Base-by-base conservation (phyloP, 495 filamentous ascomycete species). In the Cairneyella variabilis region DNA sequence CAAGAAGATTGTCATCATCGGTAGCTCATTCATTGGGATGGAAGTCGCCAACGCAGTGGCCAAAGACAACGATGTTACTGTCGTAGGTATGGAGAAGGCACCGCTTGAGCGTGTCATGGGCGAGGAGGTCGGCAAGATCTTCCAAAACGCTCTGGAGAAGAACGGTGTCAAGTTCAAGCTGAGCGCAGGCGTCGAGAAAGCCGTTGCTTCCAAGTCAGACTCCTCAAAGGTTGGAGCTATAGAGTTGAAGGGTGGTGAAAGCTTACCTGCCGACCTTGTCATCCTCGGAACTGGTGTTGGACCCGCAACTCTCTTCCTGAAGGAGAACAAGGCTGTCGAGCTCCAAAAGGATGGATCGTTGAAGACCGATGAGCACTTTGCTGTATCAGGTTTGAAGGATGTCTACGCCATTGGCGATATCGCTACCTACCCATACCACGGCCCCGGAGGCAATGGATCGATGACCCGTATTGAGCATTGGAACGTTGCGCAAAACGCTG, bases 391-490 rank as follows among this genome's bases (percentile, higher is more conserved):
- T 2, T 67, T 91, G 1, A 76, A 85, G 45, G 84, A 89, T 61
- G 92, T 96, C 48, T 97, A 88, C 64, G 93, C 93, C 34, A 85
- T 98, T 56, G 93, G 93, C 44, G 93, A 98, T 65, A 97, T 98
- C 50, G 91, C 93, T 7, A 93, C 90, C 1, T 96, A 90, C 64
- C 92, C 92, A 0, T 98, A 97, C 71, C 79, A 90, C 65, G 91
- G 92, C 1, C 91, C 92, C 0, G 90, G 89, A n/a, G 80, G 86
- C 1, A 71, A 84, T 55, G 86, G 89, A 48, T 75, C 72, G 3
- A 74, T 74, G 22, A 79, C 73, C 4, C 73, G 89, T 51, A 96
- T 96, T 67, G 95, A 98, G 73, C 93, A 98, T 66, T 98, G 91
- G 92, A 91, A 97, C 66, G 93, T 98, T 2, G 93, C 93, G 2